phyloP scores from a whole-genome alignment of 2,329 filamentous ascomycete genomes.

The Pseudocercospora vitis region DNA sequence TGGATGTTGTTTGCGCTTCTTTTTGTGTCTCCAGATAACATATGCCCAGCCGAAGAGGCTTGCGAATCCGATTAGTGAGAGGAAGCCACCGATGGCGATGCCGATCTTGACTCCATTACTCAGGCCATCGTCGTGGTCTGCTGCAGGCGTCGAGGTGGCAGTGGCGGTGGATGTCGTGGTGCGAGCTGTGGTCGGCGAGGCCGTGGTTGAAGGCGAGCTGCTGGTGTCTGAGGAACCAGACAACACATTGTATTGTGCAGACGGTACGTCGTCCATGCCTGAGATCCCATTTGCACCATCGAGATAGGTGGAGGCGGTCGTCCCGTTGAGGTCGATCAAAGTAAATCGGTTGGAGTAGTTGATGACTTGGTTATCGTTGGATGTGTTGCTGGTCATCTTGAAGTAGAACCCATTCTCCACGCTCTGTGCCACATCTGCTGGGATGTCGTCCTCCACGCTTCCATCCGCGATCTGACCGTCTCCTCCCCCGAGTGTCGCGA shows the following conservation, averaged over 20 bases:
- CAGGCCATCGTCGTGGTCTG: not conserved
- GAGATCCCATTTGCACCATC: conserved; percentile 21
- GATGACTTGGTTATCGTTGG: conserved; percentile 44
- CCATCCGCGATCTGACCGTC: conserved; percentile 17
- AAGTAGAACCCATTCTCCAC: conserved; percentile 30
- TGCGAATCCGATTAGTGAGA: conserved; percentile 14
- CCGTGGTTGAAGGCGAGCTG: not conserved
- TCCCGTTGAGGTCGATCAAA: conserved; percentile 61
- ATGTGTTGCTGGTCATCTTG: conserved; percentile 26
- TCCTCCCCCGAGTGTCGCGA: conserved; percentile 22
- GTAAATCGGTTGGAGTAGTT: conserved; percentile 65
- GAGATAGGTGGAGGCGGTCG: conserved; percentile 49
- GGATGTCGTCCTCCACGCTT: conserved; percentile 16
- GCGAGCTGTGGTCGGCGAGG: conserved; percentile 3
- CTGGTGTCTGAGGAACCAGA: conserved; percentile 1
- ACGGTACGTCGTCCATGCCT: conserved; percentile 23
- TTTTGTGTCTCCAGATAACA: conserved; percentile 15
- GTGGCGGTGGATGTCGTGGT: conserved; percentile 11
- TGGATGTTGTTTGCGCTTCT: conserved; percentile 2
- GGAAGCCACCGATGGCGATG: conserved; percentile 10
- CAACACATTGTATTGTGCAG: conserved; percentile 24
- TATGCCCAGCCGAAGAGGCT: conserved; percentile 16
- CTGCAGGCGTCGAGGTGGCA: conserved; percentile 1
- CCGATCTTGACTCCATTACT: conserved; percentile 9
- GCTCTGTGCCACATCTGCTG: conserved; percentile 20